A percentile compares a stretch with the other conserved stretches of the same genome.
Evolutionary conservation across 1,139 yeast species (phyloP).

Genomic region (Magnusiomyces fungicola): DNA sequence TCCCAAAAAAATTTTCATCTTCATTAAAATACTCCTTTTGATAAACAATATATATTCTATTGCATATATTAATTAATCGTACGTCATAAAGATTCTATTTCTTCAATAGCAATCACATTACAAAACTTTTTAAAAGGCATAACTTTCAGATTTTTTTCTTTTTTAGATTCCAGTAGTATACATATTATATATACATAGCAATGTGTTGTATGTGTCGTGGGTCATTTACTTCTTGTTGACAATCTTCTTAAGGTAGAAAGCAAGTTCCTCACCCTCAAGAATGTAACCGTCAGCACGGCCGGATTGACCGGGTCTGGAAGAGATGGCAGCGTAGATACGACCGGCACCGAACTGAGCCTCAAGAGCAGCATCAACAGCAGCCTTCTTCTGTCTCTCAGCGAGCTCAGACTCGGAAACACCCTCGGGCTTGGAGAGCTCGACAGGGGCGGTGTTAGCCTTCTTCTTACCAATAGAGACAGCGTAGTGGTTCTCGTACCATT

Average conservation of each 20-base stretch:
- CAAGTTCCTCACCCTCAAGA: constrained; percentile 99
- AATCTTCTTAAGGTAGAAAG: constrained; percentile 99
- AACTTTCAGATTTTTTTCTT: background rate
- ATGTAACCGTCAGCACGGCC: constrained; percentile 99
- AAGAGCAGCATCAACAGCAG: constrained; percentile 68
- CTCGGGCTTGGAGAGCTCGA: constrained; percentile 84
- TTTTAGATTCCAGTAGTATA: constrained; percentile 2
- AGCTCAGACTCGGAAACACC: constrained; percentile 83
- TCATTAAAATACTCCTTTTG: no score
- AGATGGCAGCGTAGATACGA: constrained; percentile 91
- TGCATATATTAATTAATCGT: no score
- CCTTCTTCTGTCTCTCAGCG: constrained; percentile 41
- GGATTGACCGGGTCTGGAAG: constrained; percentile 99
- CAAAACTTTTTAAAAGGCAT: no score
- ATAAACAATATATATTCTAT: no score
- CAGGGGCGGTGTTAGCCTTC: constrained; percentile 48
- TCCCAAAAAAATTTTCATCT: no score
- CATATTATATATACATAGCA: background rate
- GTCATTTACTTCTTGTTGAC: constrained; percentile 88
- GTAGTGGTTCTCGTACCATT: constrained; percentile 98
- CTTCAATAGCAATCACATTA: no score
- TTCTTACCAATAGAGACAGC: constrained; percentile 91
- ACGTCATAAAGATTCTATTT: no score
- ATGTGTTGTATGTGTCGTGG: background rate
- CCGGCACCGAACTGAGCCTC: constrained; percentile 34